These are phyloP conservation scores for Colletotrichum filicis DNA, from an alignment of 2,329 filamentous ascomycete species.

Conservation along the genomic window DNA sequence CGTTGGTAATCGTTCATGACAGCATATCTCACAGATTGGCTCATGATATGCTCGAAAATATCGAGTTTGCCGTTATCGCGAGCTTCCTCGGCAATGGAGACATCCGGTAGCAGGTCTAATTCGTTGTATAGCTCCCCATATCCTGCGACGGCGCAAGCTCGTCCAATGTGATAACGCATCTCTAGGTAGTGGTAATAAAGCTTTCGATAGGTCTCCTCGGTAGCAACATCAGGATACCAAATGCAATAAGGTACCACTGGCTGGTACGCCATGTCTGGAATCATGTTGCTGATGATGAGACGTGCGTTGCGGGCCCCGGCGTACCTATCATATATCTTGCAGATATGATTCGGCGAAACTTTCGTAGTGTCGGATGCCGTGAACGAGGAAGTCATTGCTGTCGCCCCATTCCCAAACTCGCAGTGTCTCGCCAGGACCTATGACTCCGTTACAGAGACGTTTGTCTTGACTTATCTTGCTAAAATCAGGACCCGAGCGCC, in stretches of 20 bases:
- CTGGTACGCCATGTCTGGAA: slow-evolving; percentile 40
- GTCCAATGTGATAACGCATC: slow-evolving; percentile 49
- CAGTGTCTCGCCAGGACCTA: neutral
- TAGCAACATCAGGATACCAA: slow-evolving; percentile 51
- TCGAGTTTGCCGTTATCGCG: slow-evolving; percentile 38
- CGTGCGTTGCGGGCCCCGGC: slow-evolving; percentile 8
- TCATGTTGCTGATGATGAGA: slow-evolving; percentile 44
- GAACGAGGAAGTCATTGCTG: neutral
- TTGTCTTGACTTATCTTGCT: neutral
- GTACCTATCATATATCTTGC: neutral
- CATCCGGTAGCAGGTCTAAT: slow-evolving; percentile 48
- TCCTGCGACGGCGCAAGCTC: slow-evolving; percentile 51
- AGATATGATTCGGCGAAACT: neutral
- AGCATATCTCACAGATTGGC: slow-evolving; percentile 39
- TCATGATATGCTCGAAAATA: slow-evolving; percentile 47
- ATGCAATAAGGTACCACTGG: slow-evolving; percentile 50
- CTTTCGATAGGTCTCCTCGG: slow-evolving; percentile 48
- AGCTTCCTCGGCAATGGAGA: slow-evolving; percentile 50
- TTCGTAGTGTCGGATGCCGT: neutral
- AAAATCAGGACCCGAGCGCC: neutral
- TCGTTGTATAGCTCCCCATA: slow-evolving; percentile 47
- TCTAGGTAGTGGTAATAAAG: slow-evolving; percentile 45
- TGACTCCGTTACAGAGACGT: neutral
- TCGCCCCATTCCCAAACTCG: neutral
- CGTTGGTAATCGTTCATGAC: slow-evolving; percentile 51